Percentiles rank a stretch among this genome's conserved stretches.
These are phyloP conservation scores for Chondrus crispus DNA, from an alignment of 23 red algal genomes.

Conservation along the genomic window DNA sequence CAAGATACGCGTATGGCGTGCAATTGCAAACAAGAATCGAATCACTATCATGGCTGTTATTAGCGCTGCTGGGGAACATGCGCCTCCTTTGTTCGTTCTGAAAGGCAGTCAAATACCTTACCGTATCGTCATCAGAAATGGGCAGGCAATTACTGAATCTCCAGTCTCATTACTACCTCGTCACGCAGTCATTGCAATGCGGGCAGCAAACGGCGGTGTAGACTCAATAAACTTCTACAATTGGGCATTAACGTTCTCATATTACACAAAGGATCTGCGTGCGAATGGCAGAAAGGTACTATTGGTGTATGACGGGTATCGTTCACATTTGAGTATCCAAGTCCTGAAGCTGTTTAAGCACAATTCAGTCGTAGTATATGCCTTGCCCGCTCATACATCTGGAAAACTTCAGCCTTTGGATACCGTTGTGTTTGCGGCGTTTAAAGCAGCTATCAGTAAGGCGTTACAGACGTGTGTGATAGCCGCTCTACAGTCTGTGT, in stretches of 20 bases:
- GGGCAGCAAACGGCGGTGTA: too few species aligned
- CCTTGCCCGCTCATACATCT: background rate
- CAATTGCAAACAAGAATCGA: too few species aligned
- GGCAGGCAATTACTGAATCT: too few species aligned
- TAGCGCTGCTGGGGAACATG: too few species aligned
- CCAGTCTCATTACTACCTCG: too few species aligned
- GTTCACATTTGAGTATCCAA: background rate
- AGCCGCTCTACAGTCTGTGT: background rate
- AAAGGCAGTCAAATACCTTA: too few species aligned
- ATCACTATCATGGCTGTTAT: too few species aligned
- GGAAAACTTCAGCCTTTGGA: conserved; percentile 28
- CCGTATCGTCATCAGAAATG: too few species aligned
- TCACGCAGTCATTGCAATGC: too few species aligned
- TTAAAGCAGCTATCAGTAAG: background rate
- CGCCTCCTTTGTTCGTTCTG: too few species aligned
- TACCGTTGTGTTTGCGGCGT: background rate
- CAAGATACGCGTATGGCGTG: too few species aligned
- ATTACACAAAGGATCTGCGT: background rate
- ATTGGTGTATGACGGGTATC: conserved; percentile 28
- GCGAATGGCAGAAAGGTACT: conserved; percentile 11
- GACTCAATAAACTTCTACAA: too few species aligned
- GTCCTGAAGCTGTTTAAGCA: background rate
- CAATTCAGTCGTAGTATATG: conserved; percentile 27
- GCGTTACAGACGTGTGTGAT: background rate
- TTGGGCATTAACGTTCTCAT: conserved; percentile 1